Conservation (phyloP, 352 stramenopile genomes). For the Phytophthora rubi region DNA sequence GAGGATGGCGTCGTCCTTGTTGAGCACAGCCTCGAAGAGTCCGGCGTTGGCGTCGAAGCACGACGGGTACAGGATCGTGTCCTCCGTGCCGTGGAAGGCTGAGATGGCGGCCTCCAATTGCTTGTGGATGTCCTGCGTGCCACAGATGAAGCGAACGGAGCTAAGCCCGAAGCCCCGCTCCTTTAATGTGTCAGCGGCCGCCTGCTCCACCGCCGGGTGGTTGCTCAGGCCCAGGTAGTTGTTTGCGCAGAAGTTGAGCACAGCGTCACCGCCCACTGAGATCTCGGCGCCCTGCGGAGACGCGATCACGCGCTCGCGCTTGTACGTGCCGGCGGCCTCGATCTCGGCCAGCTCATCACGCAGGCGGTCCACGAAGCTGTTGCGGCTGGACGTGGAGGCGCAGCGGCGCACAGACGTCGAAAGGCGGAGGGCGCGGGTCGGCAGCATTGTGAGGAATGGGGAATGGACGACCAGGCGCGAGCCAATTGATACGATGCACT, state of each 20-base stretch:
- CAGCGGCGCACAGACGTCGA: conserved; percentile 19
- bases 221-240: conserved; percentile 95
- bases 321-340: conserved; percentile 81
- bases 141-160: conserved; percentile 95
- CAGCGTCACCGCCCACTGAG: conserved; percentile 64
- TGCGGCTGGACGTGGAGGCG: conserved; percentile 52
- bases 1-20: conserved; percentile 92
- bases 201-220: conserved; percentile 84
- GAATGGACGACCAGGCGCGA: conserved; percentile 4
- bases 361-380: conserved; percentile 79
- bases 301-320: conserved; percentile 91
- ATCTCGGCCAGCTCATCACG: conserved; percentile 76
- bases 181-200: conserved; percentile 85
- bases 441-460: conserved; percentile 15
- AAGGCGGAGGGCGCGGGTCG: conserved; percentile 13
- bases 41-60: conserved; percentile 96
- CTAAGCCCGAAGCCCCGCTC: conserved; percentile 91
- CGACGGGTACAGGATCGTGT: conserved; percentile 94
- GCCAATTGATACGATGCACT: background rate
- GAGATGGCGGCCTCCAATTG: conserved; percentile 89
- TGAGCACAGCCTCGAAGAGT: conserved; percentile 91
- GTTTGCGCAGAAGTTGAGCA: conserved; percentile 96
- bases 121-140: conserved; percentile 95
- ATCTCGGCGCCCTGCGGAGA: conserved; percentile 86
- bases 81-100: conserved; percentile 94